Base-by-base conservation (phyloP, 2,329 filamentous ascomycete species). In the Pyrenophora seminiperda region DNA sequence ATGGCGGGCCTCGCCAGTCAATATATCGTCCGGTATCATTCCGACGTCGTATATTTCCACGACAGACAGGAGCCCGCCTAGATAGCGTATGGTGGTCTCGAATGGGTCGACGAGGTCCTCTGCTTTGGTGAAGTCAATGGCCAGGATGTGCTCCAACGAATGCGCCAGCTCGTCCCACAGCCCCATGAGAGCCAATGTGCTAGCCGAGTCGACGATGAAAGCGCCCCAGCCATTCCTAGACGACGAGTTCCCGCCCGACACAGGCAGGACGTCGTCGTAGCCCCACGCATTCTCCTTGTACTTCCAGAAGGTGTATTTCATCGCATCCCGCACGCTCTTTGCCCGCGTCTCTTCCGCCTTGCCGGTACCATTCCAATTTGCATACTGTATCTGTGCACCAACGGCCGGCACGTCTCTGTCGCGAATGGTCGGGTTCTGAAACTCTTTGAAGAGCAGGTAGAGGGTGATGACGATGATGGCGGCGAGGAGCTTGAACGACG, bases 191-290 rank as follows among this genome's bases (percentile, higher is more conserved):
- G 67, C 73, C 30, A 76, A 51, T 1, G 74, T 76, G 7, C 71
- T 71, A 7, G 71, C 66, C 15, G 72, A 68, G 47, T 76, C 74
- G 3, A 76, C 73, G 14, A 76, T 75, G 56, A 75, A 75, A 5
- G 71, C 74, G 6, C 74, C 74, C 74, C 74, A 76, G 13, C 74
- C 74, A 56, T 75, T 75, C 29, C 72, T 62, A 5, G 62, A 72
- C 36, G 65, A 69, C 17, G 59, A 63, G 32, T 62, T 64, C 3
- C 62, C 65, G 6, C 74, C 74, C 17, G 68, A 68, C 6, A 76
- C 71, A 20, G 74, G 74, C 40, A 64, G 39, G 14, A 76, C 69
- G 18, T 73, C 73, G 51, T 76, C 74, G 36, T 59, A 63, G 5
- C 74, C 74, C 74, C 74, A 76, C 3, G 73, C 73, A 41, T 67